phyloP scores from a whole-genome alignment of 2,329 filamentous ascomycete genomes.

The Coniochaeta prunicola region DNA sequence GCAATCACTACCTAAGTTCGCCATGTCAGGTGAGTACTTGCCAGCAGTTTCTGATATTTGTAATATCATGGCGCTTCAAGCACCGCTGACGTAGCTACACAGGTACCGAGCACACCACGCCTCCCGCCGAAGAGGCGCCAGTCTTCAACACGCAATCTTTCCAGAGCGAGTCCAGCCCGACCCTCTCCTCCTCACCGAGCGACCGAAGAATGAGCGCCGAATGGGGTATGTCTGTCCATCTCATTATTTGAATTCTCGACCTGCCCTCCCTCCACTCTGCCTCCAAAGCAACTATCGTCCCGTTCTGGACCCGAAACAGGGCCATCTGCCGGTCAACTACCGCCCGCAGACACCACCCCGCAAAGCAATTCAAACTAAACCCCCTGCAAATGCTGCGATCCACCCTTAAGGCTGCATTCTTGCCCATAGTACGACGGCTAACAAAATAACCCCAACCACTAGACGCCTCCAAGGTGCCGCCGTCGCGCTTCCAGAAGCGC shows the following conservation, averaged over 20 bases:
- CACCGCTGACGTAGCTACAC: not conserved
- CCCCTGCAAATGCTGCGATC: not conserved
- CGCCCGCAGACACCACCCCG: not conserved
- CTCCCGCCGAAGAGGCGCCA: not conserved
- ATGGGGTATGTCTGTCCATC: conserved; percentile 12
- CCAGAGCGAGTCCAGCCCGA: not conserved
- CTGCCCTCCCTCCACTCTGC: not conserved
- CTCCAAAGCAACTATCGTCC: not conserved
- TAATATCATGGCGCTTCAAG: not conserved
- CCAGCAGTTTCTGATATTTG: not conserved
- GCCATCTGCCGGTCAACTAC: not conserved
- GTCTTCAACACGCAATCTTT: not conserved
- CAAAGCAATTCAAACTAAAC: conserved; percentile 3
- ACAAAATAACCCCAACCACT: not conserved
- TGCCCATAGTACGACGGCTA: not conserved
- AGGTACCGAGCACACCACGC: not conserved
- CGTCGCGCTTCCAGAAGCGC: conserved; percentile 62
- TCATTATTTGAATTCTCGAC: not conserved
- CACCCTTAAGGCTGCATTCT: not conserved
- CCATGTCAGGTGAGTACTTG: not conserved
- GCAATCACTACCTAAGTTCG: not conserved
- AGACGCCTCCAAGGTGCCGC: conserved; percentile 62
- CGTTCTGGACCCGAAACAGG: not conserved
- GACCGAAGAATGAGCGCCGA: conserved; percentile 14
- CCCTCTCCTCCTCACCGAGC: not conserved